Conservation (phyloP, 192 early-diverging fungal species). For the Entomortierella beljakovae region DNA sequence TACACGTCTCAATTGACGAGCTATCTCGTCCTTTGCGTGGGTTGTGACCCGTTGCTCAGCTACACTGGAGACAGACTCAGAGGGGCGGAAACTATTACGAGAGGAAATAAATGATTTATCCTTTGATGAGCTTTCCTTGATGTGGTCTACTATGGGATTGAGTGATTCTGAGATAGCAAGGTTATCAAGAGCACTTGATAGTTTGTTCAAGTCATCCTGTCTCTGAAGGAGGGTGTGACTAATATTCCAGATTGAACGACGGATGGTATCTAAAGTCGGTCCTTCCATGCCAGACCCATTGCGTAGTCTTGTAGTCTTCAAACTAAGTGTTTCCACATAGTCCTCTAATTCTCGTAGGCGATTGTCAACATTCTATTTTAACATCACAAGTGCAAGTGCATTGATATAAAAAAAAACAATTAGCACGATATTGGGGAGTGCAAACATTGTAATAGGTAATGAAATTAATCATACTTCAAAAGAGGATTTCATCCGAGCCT, state of each 20-base stretch:
- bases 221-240: slow-evolving; percentile 50
- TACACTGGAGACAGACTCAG: neutral
- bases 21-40: slow-evolving; percentile 14
- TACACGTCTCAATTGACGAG: slow-evolving; percentile 20
- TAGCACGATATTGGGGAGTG: neutral
- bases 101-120: neutral
- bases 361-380: slow-evolving; percentile 26
- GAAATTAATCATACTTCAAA: slow-evolving; percentile 15
- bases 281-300: slow-evolving; percentile 29
- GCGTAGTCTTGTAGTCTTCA: slow-evolving; percentile 24
- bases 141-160: neutral
- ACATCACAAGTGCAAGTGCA: neutral
- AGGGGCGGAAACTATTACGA: slow-evolving; percentile 1
- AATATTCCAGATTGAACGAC: slow-evolving; percentile 59
- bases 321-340: slow-evolving; percentile 19
- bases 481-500: slow-evolving; percentile 28
- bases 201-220: slow-evolving; percentile 58
- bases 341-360: slow-evolving; percentile 31
- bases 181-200: slow-evolving; percentile 37
- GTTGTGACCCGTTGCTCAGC: slow-evolving; percentile 6
- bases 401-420: neutral
- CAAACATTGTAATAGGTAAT: neutral
- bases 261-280: slow-evolving; percentile 57
- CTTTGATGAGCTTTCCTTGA: neutral
- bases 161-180: slow-evolving; percentile 16